A percentile compares a stretch with the other conserved stretches of the same genome.
phyloP scores from a whole-genome alignment of 495 filamentous ascomycete species.

The Tuber microsphaerosporum region DNA sequence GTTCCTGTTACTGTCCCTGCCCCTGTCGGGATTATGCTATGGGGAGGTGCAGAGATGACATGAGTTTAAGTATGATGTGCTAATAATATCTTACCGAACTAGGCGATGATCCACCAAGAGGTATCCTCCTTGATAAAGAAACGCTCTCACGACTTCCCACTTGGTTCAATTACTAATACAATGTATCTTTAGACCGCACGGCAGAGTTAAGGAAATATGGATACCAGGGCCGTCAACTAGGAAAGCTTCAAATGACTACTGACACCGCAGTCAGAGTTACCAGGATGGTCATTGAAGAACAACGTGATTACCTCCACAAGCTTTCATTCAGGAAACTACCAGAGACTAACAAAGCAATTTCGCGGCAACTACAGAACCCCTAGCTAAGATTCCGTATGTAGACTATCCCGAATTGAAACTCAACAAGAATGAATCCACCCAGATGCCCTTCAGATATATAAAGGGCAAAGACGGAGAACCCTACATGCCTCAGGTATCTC shows the following conservation, averaged over 20 bases:
- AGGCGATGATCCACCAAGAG: constrained; percentile 94
- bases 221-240: constrained; percentile 77
- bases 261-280: constrained; percentile 95
- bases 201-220: constrained; percentile 88
- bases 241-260: constrained; percentile 95
- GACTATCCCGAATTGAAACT: constrained; percentile 84
- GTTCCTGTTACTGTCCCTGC: not conserved
- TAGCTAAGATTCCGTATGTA: constrained; percentile 69
- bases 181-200: constrained; percentile 62
- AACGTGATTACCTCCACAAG: constrained; percentile 49
- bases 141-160: constrained; percentile 6
- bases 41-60: constrained; percentile 16
- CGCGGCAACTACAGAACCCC: constrained; percentile 50
- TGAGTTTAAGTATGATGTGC: constrained; percentile 6
- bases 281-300: constrained; percentile 74
- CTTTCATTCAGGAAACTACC: not conserved
- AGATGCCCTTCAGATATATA: constrained; percentile 98
- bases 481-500: constrained; percentile 76
- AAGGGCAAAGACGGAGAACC: constrained; percentile 64
- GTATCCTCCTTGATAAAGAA: constrained; percentile 47
- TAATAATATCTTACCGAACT: constrained; percentile 19
- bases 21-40: constrained; percentile 16
- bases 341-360: constrained; percentile 7
- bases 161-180: not conserved
- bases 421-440: constrained; percentile 81